Conservation (phyloP, 192 early-diverging fungal genomes). For the Powellomyces hirtus region DNA sequence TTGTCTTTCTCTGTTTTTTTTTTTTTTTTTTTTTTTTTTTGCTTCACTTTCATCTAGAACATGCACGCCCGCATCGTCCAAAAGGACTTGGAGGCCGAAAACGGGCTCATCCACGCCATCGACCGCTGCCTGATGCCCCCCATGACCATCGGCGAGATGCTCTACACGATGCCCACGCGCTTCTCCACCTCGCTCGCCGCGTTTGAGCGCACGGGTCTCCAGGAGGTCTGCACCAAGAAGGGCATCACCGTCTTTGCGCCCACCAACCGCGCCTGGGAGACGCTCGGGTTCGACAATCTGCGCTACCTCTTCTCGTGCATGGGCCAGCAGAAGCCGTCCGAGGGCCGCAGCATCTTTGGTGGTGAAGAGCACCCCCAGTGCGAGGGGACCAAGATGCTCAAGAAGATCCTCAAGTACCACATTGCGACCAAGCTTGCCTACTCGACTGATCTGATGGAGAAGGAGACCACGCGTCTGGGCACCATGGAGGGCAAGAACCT, state of each 20-base stretch:
- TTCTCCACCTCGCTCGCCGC: constrained; percentile 29
- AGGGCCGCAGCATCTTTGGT: neutral
- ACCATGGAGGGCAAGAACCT: neutral
- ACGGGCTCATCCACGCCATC: constrained; percentile 31
- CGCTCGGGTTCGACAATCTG: constrained; percentile 33
- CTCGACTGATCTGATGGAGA: constrained; percentile 35
- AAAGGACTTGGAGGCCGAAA: constrained; percentile 28
- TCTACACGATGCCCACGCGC: constrained; percentile 26
- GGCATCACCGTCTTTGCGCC: constrained; percentile 33
- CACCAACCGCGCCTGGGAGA: constrained; percentile 35
- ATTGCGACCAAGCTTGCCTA: constrained; percentile 27
- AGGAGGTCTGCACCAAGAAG: constrained; percentile 8
- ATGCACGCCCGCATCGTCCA: constrained; percentile 26
- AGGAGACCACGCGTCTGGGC: neutral
- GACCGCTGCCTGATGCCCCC: constrained; percentile 31
- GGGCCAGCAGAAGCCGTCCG: constrained; percentile 1
- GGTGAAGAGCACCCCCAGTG: neutral
- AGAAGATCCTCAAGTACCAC: constrained; percentile 40
- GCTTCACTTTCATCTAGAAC: too few species aligned
- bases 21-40: too few species aligned
- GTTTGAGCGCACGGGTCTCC: constrained; percentile 20
- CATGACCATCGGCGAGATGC: neutral
- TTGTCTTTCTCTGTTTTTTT: too few species aligned
- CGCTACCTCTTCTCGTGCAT: constrained; percentile 28
- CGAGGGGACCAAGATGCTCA: constrained; percentile 19